Conservation (phyloP, 108 stramenopile genomes). For the Skeletonema grethae region DNA sequence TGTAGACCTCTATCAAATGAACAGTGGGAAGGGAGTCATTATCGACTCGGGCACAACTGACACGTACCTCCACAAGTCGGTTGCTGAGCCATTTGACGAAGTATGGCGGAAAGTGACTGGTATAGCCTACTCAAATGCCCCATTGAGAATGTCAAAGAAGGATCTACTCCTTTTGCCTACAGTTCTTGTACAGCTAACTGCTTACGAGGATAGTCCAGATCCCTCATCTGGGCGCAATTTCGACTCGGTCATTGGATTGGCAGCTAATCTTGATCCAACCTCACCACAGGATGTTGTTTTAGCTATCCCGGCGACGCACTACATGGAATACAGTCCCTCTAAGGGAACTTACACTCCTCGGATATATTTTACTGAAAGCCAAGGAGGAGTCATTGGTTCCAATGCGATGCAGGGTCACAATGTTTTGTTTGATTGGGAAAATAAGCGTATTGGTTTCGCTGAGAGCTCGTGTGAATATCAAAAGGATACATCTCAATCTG, state of each 20-base stretch:
- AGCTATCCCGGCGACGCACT: conserved; percentile 32
- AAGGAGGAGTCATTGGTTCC: conserved; percentile 92
- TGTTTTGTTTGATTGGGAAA: conserved; percentile 84
- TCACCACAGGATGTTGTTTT: conserved; percentile 65
- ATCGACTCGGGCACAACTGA: conserved; percentile 97
- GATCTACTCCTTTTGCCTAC: conserved; percentile 62
- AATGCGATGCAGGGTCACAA: conserved; percentile 95
- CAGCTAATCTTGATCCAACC: conserved; percentile 42
- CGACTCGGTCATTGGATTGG: conserved; percentile 28
- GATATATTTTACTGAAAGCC: conserved; percentile 85
- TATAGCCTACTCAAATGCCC: conserved; percentile 18
- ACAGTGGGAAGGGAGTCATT: conserved; percentile 90
- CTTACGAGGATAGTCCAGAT: conserved; percentile 46
- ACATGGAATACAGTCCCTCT: conserved; percentile 34
- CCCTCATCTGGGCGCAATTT: conserved; percentile 11
- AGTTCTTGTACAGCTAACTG: conserved; percentile 55
- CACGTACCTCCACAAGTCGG: conserved; percentile 79
- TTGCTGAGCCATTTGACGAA: conserved; percentile 58
- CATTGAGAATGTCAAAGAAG: conserved; percentile 40
- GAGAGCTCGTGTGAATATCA: conserved; percentile 48
- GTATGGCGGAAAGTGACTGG: conserved; percentile 68
- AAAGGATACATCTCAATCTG: conserved; percentile 10
- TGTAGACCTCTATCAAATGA: conserved; percentile 41
- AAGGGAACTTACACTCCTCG: conserved; percentile 70
- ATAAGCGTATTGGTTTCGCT: conserved; percentile 83